These are phyloP conservation scores for Debaryomyces maramus DNA, from an alignment of 805 yeast species.

Conservation along the genomic window DNA sequence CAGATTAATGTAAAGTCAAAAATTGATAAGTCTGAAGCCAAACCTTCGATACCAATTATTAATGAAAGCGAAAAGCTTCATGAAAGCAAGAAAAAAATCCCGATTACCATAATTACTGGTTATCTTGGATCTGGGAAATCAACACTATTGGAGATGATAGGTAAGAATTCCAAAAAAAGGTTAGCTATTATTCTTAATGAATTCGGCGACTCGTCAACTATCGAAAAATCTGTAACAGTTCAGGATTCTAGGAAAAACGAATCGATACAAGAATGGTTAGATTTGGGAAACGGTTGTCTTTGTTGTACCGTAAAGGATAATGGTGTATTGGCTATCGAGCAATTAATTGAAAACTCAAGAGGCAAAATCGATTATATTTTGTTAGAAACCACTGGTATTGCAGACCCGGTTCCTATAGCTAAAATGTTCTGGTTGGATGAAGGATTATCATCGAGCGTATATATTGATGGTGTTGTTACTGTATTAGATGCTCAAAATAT, in stretches of 20 bases:
- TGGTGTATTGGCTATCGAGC: slow-evolving; percentile 93
- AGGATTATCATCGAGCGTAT: slow-evolving; percentile 78
- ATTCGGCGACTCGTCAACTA: slow-evolving; percentile 86
- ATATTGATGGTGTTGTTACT: slow-evolving; percentile 88
- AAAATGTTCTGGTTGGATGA: slow-evolving; percentile 97
- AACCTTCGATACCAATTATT: background rate
- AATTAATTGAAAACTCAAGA: slow-evolving; percentile 69
- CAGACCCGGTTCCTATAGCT: slow-evolving; percentile 97
- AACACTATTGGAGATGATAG: slow-evolving; percentile 74
- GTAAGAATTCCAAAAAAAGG: slow-evolving; percentile 65
- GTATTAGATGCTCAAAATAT: slow-evolving; percentile 80
- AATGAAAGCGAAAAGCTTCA: background rate
- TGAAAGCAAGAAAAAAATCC: slow-evolving; percentile 52
- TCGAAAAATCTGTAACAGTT: slow-evolving; percentile 83
- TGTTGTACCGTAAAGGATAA: slow-evolving; percentile 95
- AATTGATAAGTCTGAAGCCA: background rate
- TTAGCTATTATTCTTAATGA: slow-evolving; percentile 91
- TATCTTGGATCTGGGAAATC: slow-evolving; percentile 94
- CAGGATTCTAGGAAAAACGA: slow-evolving; percentile 45
- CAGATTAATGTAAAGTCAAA: background rate
- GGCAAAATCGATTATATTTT: slow-evolving; percentile 85
- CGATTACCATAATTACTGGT: slow-evolving; percentile 92
- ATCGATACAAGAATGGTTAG: slow-evolving; percentile 89
- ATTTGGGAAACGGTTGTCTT: slow-evolving; percentile 92
- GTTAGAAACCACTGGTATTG: slow-evolving; percentile 92